These are phyloP conservation scores for Pythium guiyangense DNA, from an alignment of 352 stramenopile species.

Conservation along the genomic window DNA sequence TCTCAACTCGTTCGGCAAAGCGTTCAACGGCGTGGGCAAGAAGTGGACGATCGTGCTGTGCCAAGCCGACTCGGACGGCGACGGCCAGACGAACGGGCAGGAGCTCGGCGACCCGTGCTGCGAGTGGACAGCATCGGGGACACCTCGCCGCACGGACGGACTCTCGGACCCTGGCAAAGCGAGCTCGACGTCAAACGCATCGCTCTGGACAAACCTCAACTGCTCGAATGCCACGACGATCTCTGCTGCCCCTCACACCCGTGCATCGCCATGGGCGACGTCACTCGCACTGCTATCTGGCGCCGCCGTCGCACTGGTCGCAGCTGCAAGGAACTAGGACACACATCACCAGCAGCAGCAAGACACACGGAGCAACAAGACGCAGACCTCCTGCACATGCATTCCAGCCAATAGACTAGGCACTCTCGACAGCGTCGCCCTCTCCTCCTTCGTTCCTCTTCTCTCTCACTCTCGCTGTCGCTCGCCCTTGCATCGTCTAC, in stretches of 20 bases:
- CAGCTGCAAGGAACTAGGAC: neutral
- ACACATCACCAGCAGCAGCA: neutral
- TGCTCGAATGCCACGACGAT: neutral
- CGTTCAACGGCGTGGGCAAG: constrained; percentile 23
- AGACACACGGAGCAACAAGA: neutral
- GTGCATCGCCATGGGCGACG: no score
- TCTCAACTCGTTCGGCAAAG: constrained; percentile 28
- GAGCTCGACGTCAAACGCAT: neutral
- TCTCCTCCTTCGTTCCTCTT: no score
- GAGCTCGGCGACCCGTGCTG: constrained; percentile 63
- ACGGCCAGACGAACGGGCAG: constrained; percentile 52
- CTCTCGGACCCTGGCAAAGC: constrained; percentile 22
- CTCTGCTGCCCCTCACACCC: neutral
- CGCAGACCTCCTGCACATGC: neutral
- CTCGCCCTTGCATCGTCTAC: neutral
- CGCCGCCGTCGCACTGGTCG: neutral
- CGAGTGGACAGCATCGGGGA: constrained; percentile 13
- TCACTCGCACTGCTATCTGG: neutral
- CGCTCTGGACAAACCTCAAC: constrained; percentile 7
- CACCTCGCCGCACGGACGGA: constrained; percentile 11
- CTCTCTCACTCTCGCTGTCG: no score
- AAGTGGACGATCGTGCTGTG: constrained; percentile 36
- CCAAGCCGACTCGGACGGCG: constrained; percentile 27
- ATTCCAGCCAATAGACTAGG: neutral
- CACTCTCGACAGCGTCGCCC: no score